Evolutionary conservation across 306 rosid species (phyloP).

Genomic region (Bauhinia variegata): DNA sequence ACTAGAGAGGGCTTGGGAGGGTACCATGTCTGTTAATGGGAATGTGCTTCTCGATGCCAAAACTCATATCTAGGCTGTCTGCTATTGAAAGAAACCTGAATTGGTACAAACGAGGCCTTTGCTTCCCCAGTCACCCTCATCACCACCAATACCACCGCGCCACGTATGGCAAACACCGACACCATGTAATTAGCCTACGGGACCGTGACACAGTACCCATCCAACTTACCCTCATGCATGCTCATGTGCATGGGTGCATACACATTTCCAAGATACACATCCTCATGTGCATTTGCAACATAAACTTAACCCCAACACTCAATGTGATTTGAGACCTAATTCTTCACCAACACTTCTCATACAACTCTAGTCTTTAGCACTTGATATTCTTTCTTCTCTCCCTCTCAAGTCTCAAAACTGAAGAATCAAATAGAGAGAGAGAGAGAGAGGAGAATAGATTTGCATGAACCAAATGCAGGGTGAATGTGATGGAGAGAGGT

Average conservation of each 20-base stretch:
- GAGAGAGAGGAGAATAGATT: slow-evolving; percentile 8
- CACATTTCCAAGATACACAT: slow-evolving; percentile 42
- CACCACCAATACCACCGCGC: slow-evolving; percentile 47
- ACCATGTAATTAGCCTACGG: slow-evolving; percentile 57
- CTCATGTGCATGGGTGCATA: slow-evolving; percentile 53
- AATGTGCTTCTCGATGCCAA: slow-evolving; percentile 18
- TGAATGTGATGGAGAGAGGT: slow-evolving; percentile 59
- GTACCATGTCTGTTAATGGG: slow-evolving; percentile 5
- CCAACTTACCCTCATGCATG: slow-evolving; percentile 33
- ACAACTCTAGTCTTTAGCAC: slow-evolving; percentile 38
- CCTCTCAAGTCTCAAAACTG: background rate
- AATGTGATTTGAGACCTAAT: slow-evolving; percentile 40
- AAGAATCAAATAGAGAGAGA: background rate
- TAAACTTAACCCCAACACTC: slow-evolving; percentile 30
- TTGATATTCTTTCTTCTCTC: slow-evolving; percentile 33
- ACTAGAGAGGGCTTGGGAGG: too few species aligned
- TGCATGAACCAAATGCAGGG: slow-evolving; percentile 42
- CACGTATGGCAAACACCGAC: slow-evolving; percentile 71
- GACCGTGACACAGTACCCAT: slow-evolving; percentile 31
- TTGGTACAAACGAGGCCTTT: slow-evolving; percentile 58
- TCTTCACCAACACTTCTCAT: slow-evolving; percentile 28
- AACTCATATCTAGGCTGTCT: slow-evolving; percentile 42
- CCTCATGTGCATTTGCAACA: slow-evolving; percentile 43
- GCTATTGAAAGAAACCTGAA: slow-evolving; percentile 55
- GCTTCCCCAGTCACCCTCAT: slow-evolving; percentile 62